Base-by-base conservation (phyloP, 768 basidiomycete genomes). In the Podaxis carcinomalis region DNA sequence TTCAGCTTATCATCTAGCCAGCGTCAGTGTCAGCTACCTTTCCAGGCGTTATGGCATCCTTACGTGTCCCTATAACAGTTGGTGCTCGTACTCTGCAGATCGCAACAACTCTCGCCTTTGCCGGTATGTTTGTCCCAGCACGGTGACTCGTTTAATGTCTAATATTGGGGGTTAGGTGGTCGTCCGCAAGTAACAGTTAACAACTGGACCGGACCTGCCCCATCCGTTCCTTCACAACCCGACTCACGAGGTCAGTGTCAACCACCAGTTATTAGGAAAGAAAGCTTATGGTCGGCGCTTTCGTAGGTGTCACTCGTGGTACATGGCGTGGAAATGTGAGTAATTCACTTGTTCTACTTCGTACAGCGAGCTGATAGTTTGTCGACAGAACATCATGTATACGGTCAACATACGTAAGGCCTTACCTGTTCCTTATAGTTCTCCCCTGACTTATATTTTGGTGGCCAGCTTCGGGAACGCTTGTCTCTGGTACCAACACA, bases 261-360 rank as follows among this genome's bases (percentile, higher is more conserved):
- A 42, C 3, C 36, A 36, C 46, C 7, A n/a, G 25, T 46, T 25
- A 32, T 40, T 36, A 27, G 10, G 51, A 3, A 19, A 11, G 27
- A 49, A 1, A 52, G 16, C n/a, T 39, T 37, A 56, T 28, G 53
- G 35, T 2, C 32, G 14, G 9, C 40, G 23, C 7, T 21, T 10
- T 46, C 56, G 11, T 56, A 71, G 71, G 73, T 58, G 72, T 75
- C 4, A 76, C 73, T 28, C 73, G 75, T 32, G 75, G 74, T 28
- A 73, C 73, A 13, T 76, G 71, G 70, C 65, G 75, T 62, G 74
- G 75, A 61, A 74, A 76, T 62, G 73, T 74, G 62, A 66, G 70
- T 66, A 7, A 39, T 57, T 11, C 39, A 14, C 1, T 49, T 42
- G 10, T 2, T 21, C 5, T 3, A 7, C 19, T 16, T 42, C 10